Evolutionary conservation across 176 grass and related monocot genomes (phyloP).

Genomic region (Hordeum vulgare): DNA sequence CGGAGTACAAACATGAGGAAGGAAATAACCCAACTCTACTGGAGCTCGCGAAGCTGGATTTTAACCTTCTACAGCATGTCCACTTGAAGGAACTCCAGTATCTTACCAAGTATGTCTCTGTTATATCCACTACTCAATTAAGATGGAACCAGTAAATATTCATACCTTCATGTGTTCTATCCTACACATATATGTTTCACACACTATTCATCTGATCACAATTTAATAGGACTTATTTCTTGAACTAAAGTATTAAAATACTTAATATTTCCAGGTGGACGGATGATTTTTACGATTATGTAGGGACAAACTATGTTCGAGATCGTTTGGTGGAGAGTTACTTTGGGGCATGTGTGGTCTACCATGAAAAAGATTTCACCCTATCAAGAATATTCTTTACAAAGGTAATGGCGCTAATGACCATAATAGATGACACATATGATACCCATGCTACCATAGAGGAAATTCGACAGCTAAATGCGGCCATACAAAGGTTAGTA

Average conservation of each 20-base stretch:
- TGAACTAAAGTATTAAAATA: too few relatives aligned
- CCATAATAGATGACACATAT: slow-evolving; percentile 15
- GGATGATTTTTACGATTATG: not conserved
- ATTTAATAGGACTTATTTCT: too few relatives aligned
- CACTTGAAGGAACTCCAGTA: slow-evolving; percentile 12
- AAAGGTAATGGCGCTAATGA: not conserved
- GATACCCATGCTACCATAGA: slow-evolving; percentile 14
- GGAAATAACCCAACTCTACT: not conserved
- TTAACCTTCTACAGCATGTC: not conserved
- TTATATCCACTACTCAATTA: too few relatives aligned
- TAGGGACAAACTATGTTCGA: not conserved
- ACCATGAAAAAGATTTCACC: not conserved
- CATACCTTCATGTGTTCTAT: too few relatives aligned
- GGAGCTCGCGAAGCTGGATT: slow-evolving; percentile 24
- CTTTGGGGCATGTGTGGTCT: not conserved
- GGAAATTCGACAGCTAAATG: not conserved
- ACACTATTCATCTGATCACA: too few relatives aligned
- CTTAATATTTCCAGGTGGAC: slow-evolving; percentile 11
- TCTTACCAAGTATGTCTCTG: not conserved
- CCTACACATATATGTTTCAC: too few relatives aligned
- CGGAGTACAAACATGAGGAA: not conserved
- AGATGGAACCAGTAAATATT: too few relatives aligned
- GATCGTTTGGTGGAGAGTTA: not conserved
- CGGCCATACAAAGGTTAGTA: slow-evolving; percentile 17
- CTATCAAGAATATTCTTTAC: not conserved